These are phyloP conservation scores for Solanum lignicaule DNA, from an alignment of 257 asterid genomes.

Conservation along the genomic window DNA sequence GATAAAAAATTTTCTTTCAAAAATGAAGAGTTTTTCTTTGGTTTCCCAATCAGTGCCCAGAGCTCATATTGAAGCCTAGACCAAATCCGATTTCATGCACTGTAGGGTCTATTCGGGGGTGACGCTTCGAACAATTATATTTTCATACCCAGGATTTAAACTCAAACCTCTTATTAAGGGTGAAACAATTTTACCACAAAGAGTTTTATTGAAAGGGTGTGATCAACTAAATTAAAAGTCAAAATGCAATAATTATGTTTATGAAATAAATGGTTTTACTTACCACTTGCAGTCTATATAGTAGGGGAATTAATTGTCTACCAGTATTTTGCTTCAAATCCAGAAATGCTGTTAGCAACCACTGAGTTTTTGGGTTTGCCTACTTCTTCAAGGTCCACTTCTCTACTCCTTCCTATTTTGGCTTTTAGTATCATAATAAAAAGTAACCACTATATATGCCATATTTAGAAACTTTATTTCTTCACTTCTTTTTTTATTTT, in stretches of 20 bases:
- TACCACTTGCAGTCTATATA: not conserved
- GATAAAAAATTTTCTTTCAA: accelerated
- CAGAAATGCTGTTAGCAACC: not conserved
- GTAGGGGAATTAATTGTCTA: not conserved
- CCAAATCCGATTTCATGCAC: too few relatives aligned
- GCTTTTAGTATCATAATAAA: not conserved
- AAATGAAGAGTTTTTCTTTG: too few relatives aligned
- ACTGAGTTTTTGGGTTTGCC: not conserved
- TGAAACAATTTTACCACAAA: too few relatives aligned
- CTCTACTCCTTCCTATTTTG: not conserved
- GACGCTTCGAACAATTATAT: too few relatives aligned
- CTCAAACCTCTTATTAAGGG: accelerated
- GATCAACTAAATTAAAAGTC: not conserved
- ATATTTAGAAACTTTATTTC: not conserved
- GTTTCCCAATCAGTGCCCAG: too few relatives aligned
- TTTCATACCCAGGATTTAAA: accelerated
- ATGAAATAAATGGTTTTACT: not conserved
- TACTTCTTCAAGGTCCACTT: not conserved
- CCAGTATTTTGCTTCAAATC: not conserved
- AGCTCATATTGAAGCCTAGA: too few relatives aligned
- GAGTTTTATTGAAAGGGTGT: not conserved
- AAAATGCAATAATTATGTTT: not conserved
- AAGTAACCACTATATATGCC: not conserved
- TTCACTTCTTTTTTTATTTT: not conserved
- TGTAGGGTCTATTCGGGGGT: too few relatives aligned